Evolutionary conservation across 345 rosid species (phyloP).

Genomic region (Eucalyptus pauciflora): DNA sequence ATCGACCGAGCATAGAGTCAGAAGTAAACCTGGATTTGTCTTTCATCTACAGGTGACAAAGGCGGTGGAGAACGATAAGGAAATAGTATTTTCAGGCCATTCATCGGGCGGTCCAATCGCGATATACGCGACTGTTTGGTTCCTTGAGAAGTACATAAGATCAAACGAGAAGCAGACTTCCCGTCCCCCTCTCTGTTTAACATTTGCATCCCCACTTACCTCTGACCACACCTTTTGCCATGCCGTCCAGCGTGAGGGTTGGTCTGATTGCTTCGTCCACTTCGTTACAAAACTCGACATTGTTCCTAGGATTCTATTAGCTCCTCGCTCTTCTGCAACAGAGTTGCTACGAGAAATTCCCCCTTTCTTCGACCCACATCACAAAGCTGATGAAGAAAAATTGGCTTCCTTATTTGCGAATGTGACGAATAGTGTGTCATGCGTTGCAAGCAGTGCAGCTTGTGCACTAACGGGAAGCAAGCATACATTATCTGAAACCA

Average conservation of each 20-base stretch:
- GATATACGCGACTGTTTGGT: constrained; percentile 56
- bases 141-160: constrained; percentile 20
- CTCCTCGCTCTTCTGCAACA: constrained; percentile 33
- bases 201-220: constrained; percentile 82
- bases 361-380: constrained; percentile 1
- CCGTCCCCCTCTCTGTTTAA: constrained; percentile 34
- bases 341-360: constrained; percentile 17
- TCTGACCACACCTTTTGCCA: constrained; percentile 51
- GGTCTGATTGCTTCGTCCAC: constrained; percentile 54
- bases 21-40: background rate
- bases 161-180: background rate
- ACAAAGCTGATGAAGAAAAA: background rate
- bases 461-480: constrained; percentile 52
- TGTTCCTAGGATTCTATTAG: constrained; percentile 56
- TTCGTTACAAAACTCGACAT: constrained; percentile 58
- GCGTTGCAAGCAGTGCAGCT: constrained; percentile 45
- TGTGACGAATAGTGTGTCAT: constrained; percentile 42
- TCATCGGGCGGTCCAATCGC: constrained; percentile 76
- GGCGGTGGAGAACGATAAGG: constrained; percentile 18
- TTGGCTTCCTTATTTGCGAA: constrained; percentile 11
- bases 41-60: constrained; percentile 28
- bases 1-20: too few species aligned
- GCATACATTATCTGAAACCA: constrained; percentile 41
- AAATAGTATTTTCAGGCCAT: constrained; percentile 70
- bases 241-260: constrained; percentile 59